phyloP scores from a whole-genome alignment of 371 early-diverging fungal species.

The Umbelopsis sp. region DNA sequence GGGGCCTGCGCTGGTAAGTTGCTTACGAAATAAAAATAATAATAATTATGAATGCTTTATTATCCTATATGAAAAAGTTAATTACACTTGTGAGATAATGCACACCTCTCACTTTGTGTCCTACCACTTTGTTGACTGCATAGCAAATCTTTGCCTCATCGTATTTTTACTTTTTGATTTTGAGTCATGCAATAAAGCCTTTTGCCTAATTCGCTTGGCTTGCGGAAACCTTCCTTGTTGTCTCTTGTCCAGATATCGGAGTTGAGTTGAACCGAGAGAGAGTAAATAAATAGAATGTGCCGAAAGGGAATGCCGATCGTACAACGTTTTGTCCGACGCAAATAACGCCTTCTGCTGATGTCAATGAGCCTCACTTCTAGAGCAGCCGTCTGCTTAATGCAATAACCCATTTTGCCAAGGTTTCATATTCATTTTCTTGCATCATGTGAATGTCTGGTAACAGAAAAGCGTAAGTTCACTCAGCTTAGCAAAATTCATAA shows the following conservation, averaged over 20 bases:
- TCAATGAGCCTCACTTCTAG: too few relatives aligned
- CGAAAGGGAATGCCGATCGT: conserved; percentile 16
- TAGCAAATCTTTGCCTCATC: too few relatives aligned
- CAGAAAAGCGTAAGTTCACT: neutral
- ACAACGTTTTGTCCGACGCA: neutral
- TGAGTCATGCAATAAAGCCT: conserved; percentile 1
- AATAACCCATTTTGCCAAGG: neutral
- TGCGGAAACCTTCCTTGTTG: neutral
- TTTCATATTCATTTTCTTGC: conserved; percentile 12
- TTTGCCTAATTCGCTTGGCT: conserved; percentile 1
- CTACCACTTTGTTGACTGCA: too few relatives aligned
- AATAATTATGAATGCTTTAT: too few relatives aligned
- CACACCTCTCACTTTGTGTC: too few relatives aligned
- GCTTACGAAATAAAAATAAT: too few relatives aligned
- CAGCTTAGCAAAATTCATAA: neutral
- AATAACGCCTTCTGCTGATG: neutral
- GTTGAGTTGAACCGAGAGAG: neutral
- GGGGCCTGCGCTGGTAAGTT: too few relatives aligned
- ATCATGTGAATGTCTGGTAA: too few relatives aligned
- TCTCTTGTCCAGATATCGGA: conserved; percentile 5
- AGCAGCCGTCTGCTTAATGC: neutral
- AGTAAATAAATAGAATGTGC: neutral
- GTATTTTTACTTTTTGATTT: too few relatives aligned
- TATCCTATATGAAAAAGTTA: too few relatives aligned
- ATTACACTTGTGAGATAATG: too few relatives aligned